Base-by-base conservation (phyloP, 176 grass and related monocot species). In the Poa pratensis region DNA sequence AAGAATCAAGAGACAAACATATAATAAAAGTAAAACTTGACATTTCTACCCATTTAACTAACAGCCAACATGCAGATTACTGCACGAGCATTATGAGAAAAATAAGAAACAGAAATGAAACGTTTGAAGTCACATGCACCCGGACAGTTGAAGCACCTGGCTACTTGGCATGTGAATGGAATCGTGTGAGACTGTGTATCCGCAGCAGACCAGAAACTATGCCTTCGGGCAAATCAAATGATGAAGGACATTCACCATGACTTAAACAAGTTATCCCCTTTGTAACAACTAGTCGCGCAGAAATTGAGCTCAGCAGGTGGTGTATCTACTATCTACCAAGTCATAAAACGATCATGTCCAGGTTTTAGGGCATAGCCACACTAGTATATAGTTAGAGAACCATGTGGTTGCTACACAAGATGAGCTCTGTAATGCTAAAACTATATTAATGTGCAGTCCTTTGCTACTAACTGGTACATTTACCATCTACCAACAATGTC, bases 381-480 rank as follows among this genome's bases (percentile, higher is more conserved):
- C 58, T 30, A 80, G 59, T 64, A 64, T 64, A 64, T 18, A 79
- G 69, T 48, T 4, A 16, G 6, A 82, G 8, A 58, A 26, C 30
- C 49, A 53, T 68, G 24, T 22, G 26, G 8, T 22, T 22, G 45
- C 40, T 32, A 49, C 43, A 28, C 5, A 46, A 19, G 60, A 64
- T 30, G 78, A 34, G 55, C 12, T 17, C 30, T 9, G 75, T 12
- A 39, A 9, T 8, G 19, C 15, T 37, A 80, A 9, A 42, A n/a
- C 17, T 10, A 48, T 26, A 42, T 16, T 35, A 20, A 34, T 53
- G 18, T 39, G 79, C 27, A 35, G 12, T 1, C 17, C 20, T 22
- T 73, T 74, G 1, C 43, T 28, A 74, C 22, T 74, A 50, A 50
- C 43, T 50, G 45, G 43, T 10, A 18, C 70, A 74, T 74, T 74